phyloP scores from a whole-genome alignment of 306 rosid genomes.

The Alnus rubra region DNA sequence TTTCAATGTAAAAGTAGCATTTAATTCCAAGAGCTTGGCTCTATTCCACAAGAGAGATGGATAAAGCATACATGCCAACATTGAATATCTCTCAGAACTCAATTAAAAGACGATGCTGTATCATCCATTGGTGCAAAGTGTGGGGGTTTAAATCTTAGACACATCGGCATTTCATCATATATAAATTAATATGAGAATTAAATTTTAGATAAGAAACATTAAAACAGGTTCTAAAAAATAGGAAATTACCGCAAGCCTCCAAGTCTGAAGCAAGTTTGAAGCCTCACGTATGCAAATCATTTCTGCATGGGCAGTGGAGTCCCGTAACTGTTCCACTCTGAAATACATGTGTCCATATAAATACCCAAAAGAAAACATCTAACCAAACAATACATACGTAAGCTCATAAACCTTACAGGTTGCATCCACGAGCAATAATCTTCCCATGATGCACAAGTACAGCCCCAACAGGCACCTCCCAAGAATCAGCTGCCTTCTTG shows the following conservation, averaged over 20 bases:
- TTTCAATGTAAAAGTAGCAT: not conserved
- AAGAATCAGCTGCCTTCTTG: constrained; percentile 85
- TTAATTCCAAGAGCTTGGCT: not conserved
- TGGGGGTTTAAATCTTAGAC: not conserved
- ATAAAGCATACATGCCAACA: not conserved
- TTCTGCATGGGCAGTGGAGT: constrained; percentile 98
- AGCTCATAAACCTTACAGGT: constrained; percentile 62
- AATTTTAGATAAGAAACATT: constrained; percentile 12
- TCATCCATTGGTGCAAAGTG: constrained; percentile 1
- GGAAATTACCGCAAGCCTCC: constrained; percentile 91
- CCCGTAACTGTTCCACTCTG: constrained; percentile 94
- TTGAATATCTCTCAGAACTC: not conserved
- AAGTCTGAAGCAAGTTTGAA: constrained; percentile 71
- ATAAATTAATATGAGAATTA: constrained; percentile 6
- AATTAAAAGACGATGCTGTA: not conserved
- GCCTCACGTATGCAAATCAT: constrained; percentile 93
- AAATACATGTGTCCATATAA: constrained; percentile 32
- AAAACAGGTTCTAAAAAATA: not conserved
- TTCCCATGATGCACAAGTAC: constrained; percentile 88
- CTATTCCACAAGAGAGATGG: not conserved
- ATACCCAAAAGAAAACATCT: constrained; percentile 19
- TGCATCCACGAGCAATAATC: constrained; percentile 87
- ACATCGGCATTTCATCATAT: not conserved
- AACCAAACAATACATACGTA: constrained; percentile 11
- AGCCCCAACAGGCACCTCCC: constrained; percentile 99